Percentiles rank a stretch among this genome's conserved stretches.
Evolutionary conservation across 202 grass and related monocot genomes (phyloP).

Genomic region (Dendrocalamus latiflorus): DNA sequence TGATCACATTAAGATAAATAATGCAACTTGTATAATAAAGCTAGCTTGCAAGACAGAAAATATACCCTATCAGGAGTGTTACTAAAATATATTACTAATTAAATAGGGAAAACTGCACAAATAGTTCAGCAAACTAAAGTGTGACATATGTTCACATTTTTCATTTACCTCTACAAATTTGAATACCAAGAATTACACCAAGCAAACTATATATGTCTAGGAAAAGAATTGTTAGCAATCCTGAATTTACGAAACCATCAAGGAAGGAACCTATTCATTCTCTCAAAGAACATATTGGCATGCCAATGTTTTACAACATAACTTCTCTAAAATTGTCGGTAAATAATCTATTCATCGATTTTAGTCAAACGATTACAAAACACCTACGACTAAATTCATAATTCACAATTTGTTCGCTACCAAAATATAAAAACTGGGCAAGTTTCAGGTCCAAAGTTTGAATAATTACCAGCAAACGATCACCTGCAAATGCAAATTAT

Average conservation of each 20-base stretch:
- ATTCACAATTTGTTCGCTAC: neutral
- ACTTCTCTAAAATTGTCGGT: neutral
- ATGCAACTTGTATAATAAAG: neutral
- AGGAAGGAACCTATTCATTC: neutral
- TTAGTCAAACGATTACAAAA: neutral
- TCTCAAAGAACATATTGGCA: neutral
- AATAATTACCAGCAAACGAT: neutral
- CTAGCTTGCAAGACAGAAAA: neutral
- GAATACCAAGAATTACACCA: neutral
- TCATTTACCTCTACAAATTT: neutral
- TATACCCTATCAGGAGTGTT: neutral
- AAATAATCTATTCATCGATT: neutral
- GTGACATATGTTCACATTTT: neutral
- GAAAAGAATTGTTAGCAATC: neutral
- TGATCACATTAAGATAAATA: neutral
- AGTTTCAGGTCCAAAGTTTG: neutral
- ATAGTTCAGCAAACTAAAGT: neutral
- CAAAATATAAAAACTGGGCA: neutral
- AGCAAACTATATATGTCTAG: neutral
- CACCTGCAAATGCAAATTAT: neutral
- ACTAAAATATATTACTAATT: neutral
- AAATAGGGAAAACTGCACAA: neutral
- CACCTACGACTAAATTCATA: neutral
- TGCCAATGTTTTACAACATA: neutral
- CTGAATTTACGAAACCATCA: neutral